Base-by-base conservation (phyloP, 164 flowering plant genomes). In the Pachysandra terminalis region DNA sequence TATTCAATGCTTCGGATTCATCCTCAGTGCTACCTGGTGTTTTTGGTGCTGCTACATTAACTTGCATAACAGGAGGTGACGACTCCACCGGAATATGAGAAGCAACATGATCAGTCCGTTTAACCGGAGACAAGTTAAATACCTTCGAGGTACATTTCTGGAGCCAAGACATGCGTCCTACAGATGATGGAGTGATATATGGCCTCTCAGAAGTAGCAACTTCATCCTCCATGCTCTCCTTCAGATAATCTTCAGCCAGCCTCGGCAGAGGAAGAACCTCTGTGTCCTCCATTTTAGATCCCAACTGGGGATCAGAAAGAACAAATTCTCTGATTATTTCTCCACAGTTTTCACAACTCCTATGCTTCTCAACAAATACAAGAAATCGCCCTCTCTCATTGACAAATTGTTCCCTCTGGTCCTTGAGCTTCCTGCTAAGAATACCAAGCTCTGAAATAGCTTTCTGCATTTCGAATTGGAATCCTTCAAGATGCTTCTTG, bases 391-490 rank as follows among this genome's bases (percentile, higher is more conserved):
- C 67, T 67, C 84, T 85, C 72, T 88, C 88, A 69, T 71, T 76
- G 13, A 80, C 61, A 57, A 88, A 79, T 26, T 76, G 76, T 70
- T 89, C 84, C 27, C 93, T 59, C 65, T 86, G 89, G 21, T 73
- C 70, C 78, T 85, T 88, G 24, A 91, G 73, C 75, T 81, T 90
- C 71, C 71, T 76, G 69, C 82, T 91, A 45, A 90, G 90, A 16
- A 22, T 67, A 73, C 62, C 79, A 71, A 96, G 96, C 59, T 82
- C 82, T 37, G 82, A 76, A 68, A 88, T 82, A 70, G 90, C 99
- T 32, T 75, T 82, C 12, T 71, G 74, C 79, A 96, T 84, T 63
- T 84, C 96, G 51, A 81, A 74, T 45, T 81, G 91, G 28, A 84
- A 83, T 26, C 62, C 75, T 72, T 84, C 84, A 40, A 93, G 79